Base-by-base conservation (phyloP, 768 basidiomycete species). In the Mycena indigotica region DNA sequence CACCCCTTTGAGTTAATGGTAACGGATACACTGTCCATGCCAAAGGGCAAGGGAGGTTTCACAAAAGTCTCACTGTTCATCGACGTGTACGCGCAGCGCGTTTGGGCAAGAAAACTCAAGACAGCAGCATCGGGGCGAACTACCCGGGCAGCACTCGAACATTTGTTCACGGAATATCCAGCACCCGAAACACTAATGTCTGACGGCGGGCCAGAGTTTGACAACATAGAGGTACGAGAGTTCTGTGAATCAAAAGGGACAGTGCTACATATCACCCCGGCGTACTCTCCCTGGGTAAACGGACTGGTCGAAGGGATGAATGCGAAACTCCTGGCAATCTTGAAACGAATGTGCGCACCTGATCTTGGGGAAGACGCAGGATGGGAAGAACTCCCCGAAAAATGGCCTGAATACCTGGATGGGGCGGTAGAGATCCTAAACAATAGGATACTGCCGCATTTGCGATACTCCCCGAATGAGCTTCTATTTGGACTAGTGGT, bases 261-360 rank as follows among this genome's bases (percentile, higher is more conserved):
- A 21, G 15, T 15, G 15, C 28, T 23, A 15, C 48, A 50, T 12
- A 41, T 65, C 0, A 51, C 53, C 0, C 51, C 67, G 4, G 66
- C 65, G 0, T 73, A 73, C 28, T 49, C 67, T 1, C 70, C 69
- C 0, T 73, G 71, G 72, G 46, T 70, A 13, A 71, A 73, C 30
- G 66, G 72, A 0, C 59, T 73, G 0, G 58, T 72, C 0, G 66
- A 74, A 35, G 65, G 66, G 3, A 52, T 63, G 0, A 73, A 73
- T 48, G 54, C 56, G 3, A 46, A 61, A 4, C 52, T 72, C 0
- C 56, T 72, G 0, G 49, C 57, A 2, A 6, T 52, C 0, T 51
- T 73, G 4, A 53, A 63, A 19, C 28, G 56, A 0, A 46, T 70
- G 1, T 69, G 69, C 28, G 61, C 52, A 6, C 71, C 70, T 0